Evolutionary conservation across 306 rosid species (phyloP), one percentile per base, ranked within the genome.

Genomic region (Coriaria nepalensis): DNA sequence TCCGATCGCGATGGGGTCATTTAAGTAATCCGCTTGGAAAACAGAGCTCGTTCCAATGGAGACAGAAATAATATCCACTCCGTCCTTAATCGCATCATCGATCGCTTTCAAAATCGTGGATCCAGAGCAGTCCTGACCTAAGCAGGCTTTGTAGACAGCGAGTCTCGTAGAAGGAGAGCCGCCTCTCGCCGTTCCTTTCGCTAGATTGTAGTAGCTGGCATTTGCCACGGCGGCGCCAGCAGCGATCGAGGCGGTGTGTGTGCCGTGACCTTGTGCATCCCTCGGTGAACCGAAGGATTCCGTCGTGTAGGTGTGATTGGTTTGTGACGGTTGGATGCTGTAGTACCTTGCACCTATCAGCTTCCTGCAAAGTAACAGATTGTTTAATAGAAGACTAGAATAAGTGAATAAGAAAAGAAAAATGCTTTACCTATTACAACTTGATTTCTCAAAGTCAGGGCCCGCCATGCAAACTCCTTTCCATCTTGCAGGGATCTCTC

Each of bases 321-420:
- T 47, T 32, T 42, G 46, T 10, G 54, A 50, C 36, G 33, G 36
- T 47, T 53, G 53, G 15, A 34, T 39, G 33, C 68, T 70, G 40
- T 84, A 90, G 84, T 68, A 90, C 67, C 94, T 84, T 65, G 97
- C 97, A 37, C 97, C 97, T 58, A 90, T 79, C 79, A 90, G 56
- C 68, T 90, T 90, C 63, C 97, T 90, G 52, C 45, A 62, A 43
- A 53, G 10, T 36, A 33, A 49, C 5, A 55, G 45, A 36, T 35
- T 33, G 39, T 7, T n/a, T 7, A 35, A 47, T 43, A 13, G 7
- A 10, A 59, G 8, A 36, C 5, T 10, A n/a, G 11, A 13, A 13
- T 35, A n/a, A 8, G 33, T 52, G 35, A 47, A 33, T 59, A 32
- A 11, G 6, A 20, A 53, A 53, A 39, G 32, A 38, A 44, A 7